phyloP scores from a whole-genome alignment of 352 stramenopile species.

The Phytophthora kernoviae region DNA sequence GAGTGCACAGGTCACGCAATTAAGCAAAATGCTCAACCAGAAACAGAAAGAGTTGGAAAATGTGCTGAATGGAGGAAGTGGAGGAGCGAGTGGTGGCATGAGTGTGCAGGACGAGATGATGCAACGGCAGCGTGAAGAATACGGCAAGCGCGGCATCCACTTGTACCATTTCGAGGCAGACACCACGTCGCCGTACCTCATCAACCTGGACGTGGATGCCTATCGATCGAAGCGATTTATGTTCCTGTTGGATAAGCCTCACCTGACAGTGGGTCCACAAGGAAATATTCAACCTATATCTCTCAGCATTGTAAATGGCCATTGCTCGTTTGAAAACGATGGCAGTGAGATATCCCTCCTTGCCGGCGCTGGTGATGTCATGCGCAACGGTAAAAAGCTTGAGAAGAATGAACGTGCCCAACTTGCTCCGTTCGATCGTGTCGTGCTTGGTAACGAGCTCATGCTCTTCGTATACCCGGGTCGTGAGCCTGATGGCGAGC shows the following conservation, averaged over 20 bases:
- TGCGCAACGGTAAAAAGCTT: slow-evolving; percentile 86
- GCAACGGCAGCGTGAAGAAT: slow-evolving; percentile 90
- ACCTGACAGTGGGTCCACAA: slow-evolving; percentile 61
- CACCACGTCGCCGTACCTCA: slow-evolving; percentile 86
- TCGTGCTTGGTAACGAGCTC: slow-evolving; percentile 88
- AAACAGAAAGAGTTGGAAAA: slow-evolving; percentile 80
- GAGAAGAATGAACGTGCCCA: slow-evolving; percentile 42
- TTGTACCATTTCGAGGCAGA: slow-evolving; percentile 90
- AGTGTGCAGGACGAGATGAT: slow-evolving; percentile 85
- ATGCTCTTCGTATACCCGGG: slow-evolving; percentile 83
- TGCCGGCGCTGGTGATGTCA: slow-evolving; percentile 83
- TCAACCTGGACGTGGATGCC: slow-evolving; percentile 94
- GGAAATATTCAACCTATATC: slow-evolving; percentile 93
- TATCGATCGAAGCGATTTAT: slow-evolving; percentile 94
- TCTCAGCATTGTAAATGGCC: slow-evolving; percentile 88
- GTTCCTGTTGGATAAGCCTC: slow-evolving; percentile 82
- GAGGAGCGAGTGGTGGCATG: slow-evolving; percentile 38
- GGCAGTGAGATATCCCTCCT: slow-evolving; percentile 52
- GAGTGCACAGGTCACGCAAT: slow-evolving; percentile 51
- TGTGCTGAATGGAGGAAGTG: slow-evolving; percentile 60
- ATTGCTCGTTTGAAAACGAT: slow-evolving; percentile 82
- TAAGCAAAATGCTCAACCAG: slow-evolving; percentile 65
- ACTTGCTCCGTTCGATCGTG: slow-evolving; percentile 71
- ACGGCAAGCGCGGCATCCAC: slow-evolving; percentile 89
- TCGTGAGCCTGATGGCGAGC: slow-evolving; percentile 49